phyloP scores from a whole-genome alignment of 148 eudicot species.

The Arbutus unedo region DNA sequence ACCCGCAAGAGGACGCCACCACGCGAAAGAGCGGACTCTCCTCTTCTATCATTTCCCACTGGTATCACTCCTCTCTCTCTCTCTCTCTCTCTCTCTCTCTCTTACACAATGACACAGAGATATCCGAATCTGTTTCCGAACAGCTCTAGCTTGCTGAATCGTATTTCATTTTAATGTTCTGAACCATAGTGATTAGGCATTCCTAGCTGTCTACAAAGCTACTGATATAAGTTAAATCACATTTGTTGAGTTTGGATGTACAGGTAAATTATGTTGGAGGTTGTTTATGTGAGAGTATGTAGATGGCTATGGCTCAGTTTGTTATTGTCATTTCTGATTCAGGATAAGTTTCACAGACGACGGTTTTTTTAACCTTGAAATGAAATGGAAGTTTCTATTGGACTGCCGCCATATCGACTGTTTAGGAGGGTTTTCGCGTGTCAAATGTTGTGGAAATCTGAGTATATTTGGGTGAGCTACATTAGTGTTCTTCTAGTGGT shows the following conservation, averaged over 20 bases:
- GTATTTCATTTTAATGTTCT: not conserved
- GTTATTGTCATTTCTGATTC: not conserved
- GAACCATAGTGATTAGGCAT: not conserved
- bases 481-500: not conserved
- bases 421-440: too few relatives aligned
- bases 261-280: not conserved
- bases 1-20: constrained; percentile 13
- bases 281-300: not conserved
- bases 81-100: not conserved
- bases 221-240: not conserved
- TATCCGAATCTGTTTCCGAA: not conserved
- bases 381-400: not conserved
- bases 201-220: not conserved
- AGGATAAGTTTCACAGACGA: not conserved
- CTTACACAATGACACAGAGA: not conserved
- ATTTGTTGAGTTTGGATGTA: not conserved
- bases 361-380: not conserved
- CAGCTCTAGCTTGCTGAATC: not conserved
- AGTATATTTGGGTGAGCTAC: not conserved
- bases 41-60: constrained; percentile 10
- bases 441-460: not conserved
- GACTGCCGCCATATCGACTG: not conserved
- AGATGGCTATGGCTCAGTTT: not conserved
- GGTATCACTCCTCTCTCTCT: not conserved
- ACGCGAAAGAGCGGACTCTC: constrained; percentile 8